phyloP scores from a whole-genome alignment of 2,329 filamentous ascomycete genomes.

The Mycosphaerella arachidis region DNA sequence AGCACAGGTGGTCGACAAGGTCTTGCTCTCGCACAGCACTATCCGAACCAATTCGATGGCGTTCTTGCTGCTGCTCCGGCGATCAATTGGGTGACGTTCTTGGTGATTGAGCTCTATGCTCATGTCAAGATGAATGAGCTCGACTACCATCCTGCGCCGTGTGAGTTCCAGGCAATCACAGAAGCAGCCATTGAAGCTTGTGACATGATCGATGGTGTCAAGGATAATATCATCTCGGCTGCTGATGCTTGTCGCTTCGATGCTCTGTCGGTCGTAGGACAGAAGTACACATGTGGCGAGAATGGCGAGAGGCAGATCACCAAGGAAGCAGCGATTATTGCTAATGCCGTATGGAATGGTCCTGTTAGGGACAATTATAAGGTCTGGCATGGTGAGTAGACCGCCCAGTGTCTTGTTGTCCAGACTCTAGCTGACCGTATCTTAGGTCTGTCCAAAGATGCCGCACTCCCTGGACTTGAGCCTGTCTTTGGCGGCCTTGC shows the following conservation, averaged over 20 bases:
- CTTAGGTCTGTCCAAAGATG: constrained; percentile 15
- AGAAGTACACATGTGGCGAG: constrained; percentile 22
- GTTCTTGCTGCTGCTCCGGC: constrained; percentile 40
- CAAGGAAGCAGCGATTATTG: constrained; percentile 29
- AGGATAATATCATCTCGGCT: constrained; percentile 34
- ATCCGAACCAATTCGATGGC: constrained; percentile 37
- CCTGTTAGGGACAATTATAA: constrained; percentile 16
- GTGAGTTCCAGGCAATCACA: constrained; percentile 36
- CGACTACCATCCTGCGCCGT: constrained; percentile 28
- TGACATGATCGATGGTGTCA: constrained; percentile 36
- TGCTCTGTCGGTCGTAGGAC: constrained; percentile 28
- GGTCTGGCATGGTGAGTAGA: constrained; percentile 32
- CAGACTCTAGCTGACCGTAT: constrained; percentile 4
- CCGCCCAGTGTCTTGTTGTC: constrained; percentile 20
- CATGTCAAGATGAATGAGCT: constrained; percentile 30
- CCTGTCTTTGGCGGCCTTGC: constrained; percentile 23
- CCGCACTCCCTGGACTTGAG: constrained; percentile 21
- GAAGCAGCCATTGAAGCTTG: constrained; percentile 34
- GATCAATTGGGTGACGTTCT: constrained; percentile 35
- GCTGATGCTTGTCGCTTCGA: constrained; percentile 31
- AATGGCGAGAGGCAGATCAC: constrained; percentile 26
- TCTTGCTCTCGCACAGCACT: constrained; percentile 34
- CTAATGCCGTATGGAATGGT: constrained; percentile 33
- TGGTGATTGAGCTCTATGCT: constrained; percentile 29
- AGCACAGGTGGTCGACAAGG: constrained; percentile 39